Evolutionary conservation across 2,329 filamentous ascomycete species (phyloP), one percentile per base, ranked within the genome.

Genomic region (Pseudocercospora musae): DNA sequence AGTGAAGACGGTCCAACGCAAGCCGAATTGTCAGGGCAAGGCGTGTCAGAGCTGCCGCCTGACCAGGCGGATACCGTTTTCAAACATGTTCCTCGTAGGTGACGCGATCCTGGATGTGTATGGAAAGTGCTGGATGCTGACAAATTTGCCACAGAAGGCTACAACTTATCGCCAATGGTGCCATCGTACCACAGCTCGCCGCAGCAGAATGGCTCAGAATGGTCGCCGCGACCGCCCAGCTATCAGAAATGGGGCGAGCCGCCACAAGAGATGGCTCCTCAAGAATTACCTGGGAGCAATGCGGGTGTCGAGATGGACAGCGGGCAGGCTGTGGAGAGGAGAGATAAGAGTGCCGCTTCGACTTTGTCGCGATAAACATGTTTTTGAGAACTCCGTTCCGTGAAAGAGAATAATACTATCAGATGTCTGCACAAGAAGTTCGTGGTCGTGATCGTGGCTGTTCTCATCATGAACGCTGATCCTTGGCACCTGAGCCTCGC

Each of bases 131-230:
- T 40, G 2, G 25, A 50, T 23, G 25, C 62, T 62, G 48, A 62
- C 37, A 11, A 9, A 15, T 4, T 49, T 15, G 2, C 13, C 6
- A 23, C 33, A 64, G 59, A 52, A 21, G 56, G 57, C 27, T 59
- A 52, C 49, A 27, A 49, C 11, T n/a, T 44, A 37, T 57, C 56
- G 11, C 57, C 59, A 2, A 33, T 60, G 27, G 44, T 59, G 48
- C 57, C 57, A 23, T 64, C 62, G 10, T 61, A 62, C 27, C 57
- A 62, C 42, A 64, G 33, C 18, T 59, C 60, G n/a, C 60, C 59
- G 2, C 56, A 60, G 20, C 55, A 59, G 11, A 42, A 62, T 25
- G 60, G 60, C 37, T 50, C 50, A 44, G 37, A 60, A 23, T 62
- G 57, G 58, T 62, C 62, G 5, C 52, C 59, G 7, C 27, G 40